phyloP scores from a whole-genome alignment of 768 basidiomycete species.

The Gyrodon lividus region DNA sequence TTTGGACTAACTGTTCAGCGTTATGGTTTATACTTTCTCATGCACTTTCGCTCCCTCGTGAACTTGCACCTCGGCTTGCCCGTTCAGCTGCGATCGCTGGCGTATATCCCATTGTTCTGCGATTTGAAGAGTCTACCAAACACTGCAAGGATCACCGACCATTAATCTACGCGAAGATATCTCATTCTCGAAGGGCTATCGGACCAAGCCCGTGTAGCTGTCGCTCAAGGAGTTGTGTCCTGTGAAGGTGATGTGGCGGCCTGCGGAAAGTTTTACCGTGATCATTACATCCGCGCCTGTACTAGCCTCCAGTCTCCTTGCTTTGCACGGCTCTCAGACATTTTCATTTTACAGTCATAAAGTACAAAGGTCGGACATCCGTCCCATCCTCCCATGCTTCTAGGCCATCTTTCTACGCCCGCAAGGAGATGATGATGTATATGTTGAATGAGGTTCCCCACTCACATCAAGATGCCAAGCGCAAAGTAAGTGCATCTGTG shows the following conservation, averaged over 20 bases:
- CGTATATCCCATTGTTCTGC: neutral
- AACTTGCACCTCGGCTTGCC: neutral
- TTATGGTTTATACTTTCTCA: no score
- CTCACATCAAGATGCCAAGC: no score
- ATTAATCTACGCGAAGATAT: neutral
- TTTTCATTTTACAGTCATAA: conserved; percentile 11
- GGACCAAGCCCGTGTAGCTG: neutral
- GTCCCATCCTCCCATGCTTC: conserved; percentile 11
- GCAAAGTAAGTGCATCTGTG: no score
- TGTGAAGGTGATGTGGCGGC: neutral
- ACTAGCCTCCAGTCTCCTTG: no score
- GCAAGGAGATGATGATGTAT: neutral
- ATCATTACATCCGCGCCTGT: neutral
- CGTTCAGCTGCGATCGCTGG: neutral
- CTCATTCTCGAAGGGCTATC: neutral
- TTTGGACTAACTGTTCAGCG: no score
- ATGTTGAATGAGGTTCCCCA: neutral
- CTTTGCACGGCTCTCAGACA: no score
- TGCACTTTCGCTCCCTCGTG: neutral
- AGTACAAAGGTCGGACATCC: conserved; percentile 20
- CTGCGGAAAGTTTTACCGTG: neutral
- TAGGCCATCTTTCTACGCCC: conserved; percentile 16
- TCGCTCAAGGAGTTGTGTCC: neutral
- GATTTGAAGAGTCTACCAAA: neutral
- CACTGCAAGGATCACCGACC: no score